Percentiles rank a stretch among this genome's conserved stretches.
These are phyloP conservation scores for Marchantia paleacea DNA, from an alignment of 225 moss, liverwort and hornwort genomes.

Conservation along the genomic window DNA sequence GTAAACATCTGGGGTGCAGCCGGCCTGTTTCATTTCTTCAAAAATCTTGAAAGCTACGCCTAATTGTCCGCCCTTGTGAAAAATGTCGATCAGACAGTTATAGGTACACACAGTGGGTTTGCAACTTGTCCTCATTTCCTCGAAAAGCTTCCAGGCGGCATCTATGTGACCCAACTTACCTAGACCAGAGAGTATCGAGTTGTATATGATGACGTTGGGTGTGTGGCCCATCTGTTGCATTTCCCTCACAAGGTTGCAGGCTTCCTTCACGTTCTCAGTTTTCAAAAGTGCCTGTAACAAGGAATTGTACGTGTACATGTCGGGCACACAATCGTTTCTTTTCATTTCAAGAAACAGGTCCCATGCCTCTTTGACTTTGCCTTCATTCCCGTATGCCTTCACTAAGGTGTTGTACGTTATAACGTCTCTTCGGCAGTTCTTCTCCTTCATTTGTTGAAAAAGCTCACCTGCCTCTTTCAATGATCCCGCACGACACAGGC, in stretches of 20 bases:
- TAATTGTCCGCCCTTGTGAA: not conserved
- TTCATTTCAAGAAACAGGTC: constrained; percentile 66
- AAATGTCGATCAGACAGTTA: constrained; percentile 60
- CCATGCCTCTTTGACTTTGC: constrained; percentile 48
- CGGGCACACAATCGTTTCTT: constrained; percentile 44
- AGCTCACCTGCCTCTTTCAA: constrained; percentile 48
- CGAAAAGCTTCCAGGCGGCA: constrained; percentile 56
- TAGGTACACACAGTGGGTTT: constrained; percentile 61
- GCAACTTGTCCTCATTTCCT: constrained; percentile 55
- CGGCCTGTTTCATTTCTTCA: constrained; percentile 17
- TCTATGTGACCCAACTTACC: constrained; percentile 62
- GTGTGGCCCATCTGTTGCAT: constrained; percentile 51
- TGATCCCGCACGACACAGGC: constrained; percentile 53
- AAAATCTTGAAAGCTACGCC: constrained; percentile 14
- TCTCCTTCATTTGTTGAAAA: constrained; percentile 53
- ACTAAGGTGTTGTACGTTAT: constrained; percentile 67
- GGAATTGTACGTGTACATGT: constrained; percentile 58
- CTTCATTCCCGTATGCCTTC: constrained; percentile 53
- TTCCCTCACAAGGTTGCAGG: constrained; percentile 12
- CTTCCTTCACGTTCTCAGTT: constrained; percentile 9
- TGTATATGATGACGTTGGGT: constrained; percentile 55
- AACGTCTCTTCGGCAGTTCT: constrained; percentile 55
- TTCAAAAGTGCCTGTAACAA: constrained; percentile 16
- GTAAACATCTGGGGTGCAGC: constrained; percentile 16
- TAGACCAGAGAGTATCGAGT: constrained; percentile 61